Conservation (phyloP, 1,284 basidiomycete species). For the Rhodotorula sp. region DNA sequence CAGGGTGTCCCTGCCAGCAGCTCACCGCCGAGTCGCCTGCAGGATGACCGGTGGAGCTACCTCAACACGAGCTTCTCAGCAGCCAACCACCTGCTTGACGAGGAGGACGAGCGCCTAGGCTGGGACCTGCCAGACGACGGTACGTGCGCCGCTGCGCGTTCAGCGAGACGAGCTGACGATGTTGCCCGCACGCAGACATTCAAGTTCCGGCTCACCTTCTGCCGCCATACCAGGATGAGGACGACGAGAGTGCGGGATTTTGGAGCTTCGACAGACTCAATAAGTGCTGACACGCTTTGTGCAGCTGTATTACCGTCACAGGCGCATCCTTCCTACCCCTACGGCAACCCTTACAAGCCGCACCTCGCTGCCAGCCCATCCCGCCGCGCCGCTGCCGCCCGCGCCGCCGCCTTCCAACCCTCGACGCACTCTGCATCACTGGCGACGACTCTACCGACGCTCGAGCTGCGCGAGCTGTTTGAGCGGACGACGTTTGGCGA, state of each 20-base stretch:
- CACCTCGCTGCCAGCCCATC: slow-evolving; percentile 16
- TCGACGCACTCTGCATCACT: slow-evolving; percentile 22
- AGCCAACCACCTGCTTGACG: slow-evolving; percentile 16
- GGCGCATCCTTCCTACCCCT: slow-evolving; percentile 46
- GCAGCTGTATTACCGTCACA: slow-evolving; percentile 43
- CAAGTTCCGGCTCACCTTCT: slow-evolving; percentile 41
- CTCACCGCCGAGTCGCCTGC: neutral
- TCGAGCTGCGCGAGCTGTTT: slow-evolving; percentile 29
- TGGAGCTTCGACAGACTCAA: accelerated
- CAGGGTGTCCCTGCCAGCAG: neutral
- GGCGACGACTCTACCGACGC: slow-evolving; percentile 33
- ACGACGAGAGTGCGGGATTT: slow-evolving; percentile 43
- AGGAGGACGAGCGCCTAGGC: slow-evolving; percentile 25
- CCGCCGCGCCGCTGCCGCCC: neutral
- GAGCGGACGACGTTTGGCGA: slow-evolving; percentile 31
- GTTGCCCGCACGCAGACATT: slow-evolving; percentile 38
- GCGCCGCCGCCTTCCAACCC: slow-evolving; percentile 3
- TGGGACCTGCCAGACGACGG: slow-evolving; percentile 40
- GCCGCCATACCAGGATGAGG: slow-evolving; percentile 45
- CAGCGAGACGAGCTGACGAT: neutral
- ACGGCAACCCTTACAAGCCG: slow-evolving; percentile 45
- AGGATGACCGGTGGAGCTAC: slow-evolving; percentile 42
- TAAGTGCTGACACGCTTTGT: neutral
- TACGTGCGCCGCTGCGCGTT: neutral
- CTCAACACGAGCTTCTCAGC: slow-evolving; percentile 12